Conservation (phyloP, 2,329 filamentous ascomycete species). For the Alternaria gaisen region DNA sequence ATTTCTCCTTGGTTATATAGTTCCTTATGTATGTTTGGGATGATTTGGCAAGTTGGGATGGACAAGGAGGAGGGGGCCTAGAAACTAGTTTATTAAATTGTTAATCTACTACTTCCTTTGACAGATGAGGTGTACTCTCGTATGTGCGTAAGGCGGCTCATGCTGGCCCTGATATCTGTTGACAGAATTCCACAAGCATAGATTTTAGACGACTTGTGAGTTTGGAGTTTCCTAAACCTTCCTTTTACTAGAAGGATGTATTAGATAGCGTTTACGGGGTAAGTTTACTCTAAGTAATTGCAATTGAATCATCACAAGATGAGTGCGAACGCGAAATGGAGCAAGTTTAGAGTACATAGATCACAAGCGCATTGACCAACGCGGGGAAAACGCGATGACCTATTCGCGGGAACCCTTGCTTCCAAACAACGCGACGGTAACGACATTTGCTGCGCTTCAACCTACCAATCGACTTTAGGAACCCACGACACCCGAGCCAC, state of each 20-base stretch:
- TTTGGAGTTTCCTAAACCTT: too few relatives aligned
- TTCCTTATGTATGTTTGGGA: constrained; percentile 5
- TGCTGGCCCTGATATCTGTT: too few relatives aligned
- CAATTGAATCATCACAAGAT: too few relatives aligned
- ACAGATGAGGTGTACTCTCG: not conserved
- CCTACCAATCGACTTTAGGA: not conserved
- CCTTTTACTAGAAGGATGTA: too few relatives aligned
- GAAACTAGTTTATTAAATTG: not conserved
- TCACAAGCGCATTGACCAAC: constrained; percentile 12
- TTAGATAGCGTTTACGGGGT: too few relatives aligned
- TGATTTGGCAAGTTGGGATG: not conserved
- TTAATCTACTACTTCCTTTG: not conserved
- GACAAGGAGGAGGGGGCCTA: not conserved
- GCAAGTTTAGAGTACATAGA: not conserved
- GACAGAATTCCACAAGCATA: too few relatives aligned
- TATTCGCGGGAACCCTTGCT: constrained; percentile 6
- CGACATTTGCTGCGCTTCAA: not conserved
- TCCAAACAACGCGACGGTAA: constrained; percentile 1
- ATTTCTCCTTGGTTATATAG: not conserved
- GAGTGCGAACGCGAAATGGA: too few relatives aligned
- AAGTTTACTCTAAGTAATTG: too few relatives aligned
- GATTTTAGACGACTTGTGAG: too few relatives aligned
- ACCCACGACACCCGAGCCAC: too few relatives aligned
- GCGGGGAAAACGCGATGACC: constrained; percentile 19
- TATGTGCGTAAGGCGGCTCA: too few relatives aligned